Percentiles rank a stretch among this genome's conserved stretches.
Evolutionary conservation across 73 alveolate genomes (phyloP).

Genomic region (Paramecium octaurelia): DNA sequence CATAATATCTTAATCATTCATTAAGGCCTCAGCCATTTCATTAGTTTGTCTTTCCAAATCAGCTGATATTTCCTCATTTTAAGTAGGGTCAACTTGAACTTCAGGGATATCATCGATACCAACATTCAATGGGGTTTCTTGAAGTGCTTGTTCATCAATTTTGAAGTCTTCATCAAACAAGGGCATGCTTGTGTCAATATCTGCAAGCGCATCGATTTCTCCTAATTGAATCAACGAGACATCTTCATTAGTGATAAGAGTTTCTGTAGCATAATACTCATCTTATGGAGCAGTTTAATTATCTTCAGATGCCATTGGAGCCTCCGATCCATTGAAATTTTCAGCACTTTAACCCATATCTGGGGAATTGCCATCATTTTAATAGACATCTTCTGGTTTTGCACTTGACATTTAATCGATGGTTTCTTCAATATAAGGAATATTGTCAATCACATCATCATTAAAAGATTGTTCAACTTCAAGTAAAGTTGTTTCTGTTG

Average conservation of each 20-base stretch:
- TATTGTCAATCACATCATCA: conserved; percentile 12
- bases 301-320: conserved; percentile 13
- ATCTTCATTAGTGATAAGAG: not conserved
- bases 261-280: not conserved
- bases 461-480: not conserved
- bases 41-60: not conserved
- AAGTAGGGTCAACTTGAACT: not conserved
- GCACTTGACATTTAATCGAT: not conserved
- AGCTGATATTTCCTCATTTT: not conserved
- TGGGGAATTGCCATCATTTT: conserved; percentile 24
- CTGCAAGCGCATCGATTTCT: not conserved
- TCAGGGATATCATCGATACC: not conserved
- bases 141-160: not conserved
- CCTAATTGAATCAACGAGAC: not conserved
- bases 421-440: conserved; percentile 5
- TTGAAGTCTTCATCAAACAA: not conserved
- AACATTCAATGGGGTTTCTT: conserved; percentile 3
- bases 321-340: not conserved
- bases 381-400: not conserved
- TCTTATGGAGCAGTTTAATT: not conserved
- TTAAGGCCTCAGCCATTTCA: not conserved
- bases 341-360: not conserved
- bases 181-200: not conserved
- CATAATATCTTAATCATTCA: not conserved
- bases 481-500: not conserved